These are phyloP conservation scores for Aspergillus jensenii DNA, from an alignment of 2,329 filamentous ascomycete genomes.

Conservation along the genomic window DNA sequence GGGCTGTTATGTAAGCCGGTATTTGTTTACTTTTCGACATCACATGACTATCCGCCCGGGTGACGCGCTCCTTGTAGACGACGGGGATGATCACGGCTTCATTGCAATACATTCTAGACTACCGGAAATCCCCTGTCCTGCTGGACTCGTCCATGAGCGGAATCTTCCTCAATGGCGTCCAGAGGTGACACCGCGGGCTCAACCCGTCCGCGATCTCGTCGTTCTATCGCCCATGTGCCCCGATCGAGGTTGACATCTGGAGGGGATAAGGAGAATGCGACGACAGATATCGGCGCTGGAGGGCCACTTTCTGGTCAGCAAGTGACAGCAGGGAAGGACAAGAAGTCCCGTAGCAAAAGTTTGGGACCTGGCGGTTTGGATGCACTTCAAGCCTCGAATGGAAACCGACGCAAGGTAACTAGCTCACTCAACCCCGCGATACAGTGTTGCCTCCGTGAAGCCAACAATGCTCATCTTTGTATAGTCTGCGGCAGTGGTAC, in stretches of 20 bases:
- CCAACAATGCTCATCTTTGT: slow-evolving; percentile 19
- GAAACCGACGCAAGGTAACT: slow-evolving; percentile 76
- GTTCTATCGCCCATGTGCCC: slow-evolving; percentile 68
- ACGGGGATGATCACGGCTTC: slow-evolving; percentile 5
- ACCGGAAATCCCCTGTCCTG: not conserved
- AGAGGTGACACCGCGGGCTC: slow-evolving; percentile 35
- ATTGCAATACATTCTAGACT: not conserved
- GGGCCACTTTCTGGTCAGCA: slow-evolving; percentile 24
- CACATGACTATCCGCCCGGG: slow-evolving; percentile 28
- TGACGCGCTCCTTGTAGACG: slow-evolving; percentile 27
- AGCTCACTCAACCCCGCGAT: slow-evolving; percentile 7
- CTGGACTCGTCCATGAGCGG: slow-evolving; percentile 16
- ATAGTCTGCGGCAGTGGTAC: slow-evolving; percentile 41
- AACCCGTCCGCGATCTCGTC: slow-evolving; percentile 53
- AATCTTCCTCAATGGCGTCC: slow-evolving; percentile 30
- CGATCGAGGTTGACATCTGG: slow-evolving; percentile 46
- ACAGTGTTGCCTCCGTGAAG: not conserved
- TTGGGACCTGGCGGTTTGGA: slow-evolving; percentile 89
- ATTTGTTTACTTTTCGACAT: slow-evolving; percentile 43
- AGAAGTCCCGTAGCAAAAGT: slow-evolving; percentile 89
- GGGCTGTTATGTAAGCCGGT: slow-evolving; percentile 34
- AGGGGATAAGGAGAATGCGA: slow-evolving; percentile 76
- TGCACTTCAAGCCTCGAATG: slow-evolving; percentile 70
- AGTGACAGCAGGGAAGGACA: slow-evolving; percentile 45
- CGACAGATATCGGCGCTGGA: slow-evolving; percentile 60